Base-by-base conservation (phyloP, 495 filamentous ascomycete genomes). In the Neurospora terricola region DNA sequence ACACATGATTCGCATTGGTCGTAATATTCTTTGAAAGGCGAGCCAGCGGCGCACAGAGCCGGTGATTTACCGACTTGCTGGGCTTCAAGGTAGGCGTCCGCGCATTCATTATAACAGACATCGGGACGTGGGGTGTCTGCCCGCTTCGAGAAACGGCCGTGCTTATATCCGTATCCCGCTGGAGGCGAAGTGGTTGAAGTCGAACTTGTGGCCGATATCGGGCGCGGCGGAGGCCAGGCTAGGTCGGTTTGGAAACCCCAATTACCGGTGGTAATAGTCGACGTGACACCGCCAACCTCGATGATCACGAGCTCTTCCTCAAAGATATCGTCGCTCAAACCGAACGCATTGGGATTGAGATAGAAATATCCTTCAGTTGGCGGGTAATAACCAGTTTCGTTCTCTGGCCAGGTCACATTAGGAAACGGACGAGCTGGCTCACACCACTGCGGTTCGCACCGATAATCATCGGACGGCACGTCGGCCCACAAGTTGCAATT, bases 251-350 rank as follows among this genome's bases (percentile, higher is more conserved):
- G 85, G 16, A 84, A 81, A 4, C 42, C 79, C 81, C 82, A 88
- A 71, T 87, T 83, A 11, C 86, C 85, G 0, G 85, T 87, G 37
- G 18, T 2, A 71, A 77, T 76, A 16, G 81, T 86, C 1, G 78
- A 81, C 8, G 78, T 70, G 14, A 72, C 71, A 43, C 76, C 80
- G 42, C 74, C 43, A 30, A 78, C 39, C 54, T 75, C 72, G 0
- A 72, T 43, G 16, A 77, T 69, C n/a, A 80, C 40, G 0, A 75
- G 73, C 27, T 81, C 71, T 4, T 78, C 39, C 48, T 78, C 82
- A 75, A 92, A 92, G 42, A 93, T 90, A 39, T 83, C 84, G 73
- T 89, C 86, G 69, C 84, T 86, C 36, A 93, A 76, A 9, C 89
- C 90, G 76, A 93, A 93, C 18, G 82, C 83, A 2, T 78, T 75